Conservation (phyloP, 1,139 yeast species). For the Taiozyma sp. region DNA sequence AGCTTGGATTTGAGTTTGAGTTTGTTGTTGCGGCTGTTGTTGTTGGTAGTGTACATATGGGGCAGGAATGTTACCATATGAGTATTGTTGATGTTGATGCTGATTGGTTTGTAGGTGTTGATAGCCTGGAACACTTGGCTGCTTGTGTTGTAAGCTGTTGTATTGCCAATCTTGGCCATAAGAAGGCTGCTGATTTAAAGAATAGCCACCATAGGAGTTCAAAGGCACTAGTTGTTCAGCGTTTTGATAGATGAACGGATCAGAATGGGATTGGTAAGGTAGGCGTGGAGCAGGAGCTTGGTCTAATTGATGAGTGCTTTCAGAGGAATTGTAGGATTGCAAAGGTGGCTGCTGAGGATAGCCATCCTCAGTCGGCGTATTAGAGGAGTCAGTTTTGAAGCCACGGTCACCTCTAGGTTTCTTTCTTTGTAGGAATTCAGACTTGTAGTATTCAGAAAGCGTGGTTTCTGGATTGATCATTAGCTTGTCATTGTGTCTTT, state of each 20-base stretch:
- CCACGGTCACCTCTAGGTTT: conserved; percentile 18
- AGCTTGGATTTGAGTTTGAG: not conserved
- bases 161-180: conserved; percentile 10
- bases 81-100: not conserved
- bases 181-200: conserved; percentile 1
- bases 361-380: conserved; percentile 4
- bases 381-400: conserved; percentile 10
- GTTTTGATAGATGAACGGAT: conserved; percentile 10
- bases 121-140: not conserved
- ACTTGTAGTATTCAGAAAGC: conserved; percentile 22
- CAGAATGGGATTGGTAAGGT: conserved; percentile 8
- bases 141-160: conserved; percentile 4
- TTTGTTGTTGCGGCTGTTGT: not conserved
- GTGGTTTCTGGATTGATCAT: conserved; percentile 19
- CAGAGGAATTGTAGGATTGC: conserved; percentile 1
- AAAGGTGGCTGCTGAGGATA: conserved; percentile 3
- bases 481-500: conserved; percentile 22
- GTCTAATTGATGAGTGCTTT: conserved; percentile 4
- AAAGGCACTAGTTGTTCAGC: conserved; percentile 7
- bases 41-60: conserved; percentile 5
- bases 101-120: not conserved
- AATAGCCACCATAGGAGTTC: conserved; percentile 4
- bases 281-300: conserved; percentile 2
- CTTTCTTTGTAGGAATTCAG: conserved; percentile 22
- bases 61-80: not conserved